A percentile compares a stretch with the other conserved stretches of the same genome.
Evolutionary conservation across 78 protist species (phyloP).

Genomic region (Mastigamoeba balamuthi): DNA sequence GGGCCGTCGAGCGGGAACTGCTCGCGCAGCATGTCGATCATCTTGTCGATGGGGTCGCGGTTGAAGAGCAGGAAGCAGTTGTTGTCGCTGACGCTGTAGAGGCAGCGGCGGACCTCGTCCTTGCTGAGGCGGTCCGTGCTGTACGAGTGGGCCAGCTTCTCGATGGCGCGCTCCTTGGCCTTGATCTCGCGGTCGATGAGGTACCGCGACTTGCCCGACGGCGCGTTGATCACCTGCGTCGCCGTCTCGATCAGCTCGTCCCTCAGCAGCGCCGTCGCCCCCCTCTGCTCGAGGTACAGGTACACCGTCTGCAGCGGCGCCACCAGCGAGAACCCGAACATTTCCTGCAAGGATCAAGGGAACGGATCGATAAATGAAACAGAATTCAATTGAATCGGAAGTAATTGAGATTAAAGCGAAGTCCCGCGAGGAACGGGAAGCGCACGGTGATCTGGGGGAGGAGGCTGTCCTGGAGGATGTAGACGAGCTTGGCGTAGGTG

Average conservation of each 20-base stretch:
- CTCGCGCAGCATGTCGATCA: conserved; percentile 18
- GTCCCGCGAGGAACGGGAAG: not conserved
- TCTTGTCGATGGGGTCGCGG: conserved; percentile 35
- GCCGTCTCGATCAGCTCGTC: not conserved
- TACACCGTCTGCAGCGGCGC: conserved; percentile 65
- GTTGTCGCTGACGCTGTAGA: conserved; percentile 44
- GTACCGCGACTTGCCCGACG: conserved; percentile 1
- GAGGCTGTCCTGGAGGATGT: conserved; percentile 64
- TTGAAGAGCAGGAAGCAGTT: conserved; percentile 15
- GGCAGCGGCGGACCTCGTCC: conserved; percentile 29
- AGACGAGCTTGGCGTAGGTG: conserved; percentile 75
- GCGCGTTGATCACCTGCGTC: not conserved
- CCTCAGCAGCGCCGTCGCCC: conserved; percentile 1
- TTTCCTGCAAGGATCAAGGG: not conserved
- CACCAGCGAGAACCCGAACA: conserved; percentile 37
- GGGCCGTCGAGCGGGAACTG: conserved; percentile 25
- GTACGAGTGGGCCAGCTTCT: conserved; percentile 34
- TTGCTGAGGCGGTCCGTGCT: not conserved
- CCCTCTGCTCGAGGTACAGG: conserved; percentile 3
- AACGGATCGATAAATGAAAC: too few species aligned
- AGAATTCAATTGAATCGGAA: too few species aligned
- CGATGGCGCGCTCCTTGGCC: conserved; percentile 64
- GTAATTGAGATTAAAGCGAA: not conserved
- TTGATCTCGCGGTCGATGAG: conserved; percentile 31
- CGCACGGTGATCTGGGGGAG: not conserved